A percentile compares a stretch with the other conserved stretches of the same genome.
These are phyloP conservation scores for Colletotrichum orchidophilum DNA, from an alignment of 2,329 filamentous ascomycete genomes.

Conservation along the genomic window DNA sequence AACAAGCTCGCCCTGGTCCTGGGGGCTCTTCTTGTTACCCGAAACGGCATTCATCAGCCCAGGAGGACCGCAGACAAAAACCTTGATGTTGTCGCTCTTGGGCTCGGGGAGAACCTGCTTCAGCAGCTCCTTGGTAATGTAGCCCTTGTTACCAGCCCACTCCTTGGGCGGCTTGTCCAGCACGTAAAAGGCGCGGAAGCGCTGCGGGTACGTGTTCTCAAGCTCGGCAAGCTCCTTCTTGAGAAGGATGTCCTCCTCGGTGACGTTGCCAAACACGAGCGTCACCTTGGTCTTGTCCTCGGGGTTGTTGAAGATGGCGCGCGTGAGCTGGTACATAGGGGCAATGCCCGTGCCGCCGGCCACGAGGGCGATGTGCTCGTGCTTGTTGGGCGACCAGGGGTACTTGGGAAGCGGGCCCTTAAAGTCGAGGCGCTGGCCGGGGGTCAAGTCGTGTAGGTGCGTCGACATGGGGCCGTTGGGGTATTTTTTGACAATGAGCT, in stretches of 20 bases:
- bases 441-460: conserved; percentile 84
- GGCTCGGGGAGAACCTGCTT: conserved; percentile 96
- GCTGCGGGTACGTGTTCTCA: conserved; percentile 94
- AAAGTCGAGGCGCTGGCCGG: conserved; percentile 85
- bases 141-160: conserved; percentile 82
- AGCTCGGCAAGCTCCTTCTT: conserved; percentile 85
- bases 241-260: conserved; percentile 90
- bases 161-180: conserved; percentile 84
- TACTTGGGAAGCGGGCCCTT: conserved; percentile 98
- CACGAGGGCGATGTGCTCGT: conserved; percentile 85
- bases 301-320: conserved; percentile 94
- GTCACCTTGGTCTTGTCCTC: conserved; percentile 98
- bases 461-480: conserved; percentile 90
- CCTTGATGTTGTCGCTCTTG: conserved; percentile 90
- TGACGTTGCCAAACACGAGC: conserved; percentile 90
- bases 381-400: conserved; percentile 89
- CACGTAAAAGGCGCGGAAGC: conserved; percentile 95
- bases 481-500: conserved; percentile 93
- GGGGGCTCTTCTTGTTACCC: conserved; percentile 88
- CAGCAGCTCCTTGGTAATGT: conserved; percentile 88
- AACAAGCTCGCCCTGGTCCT: conserved; percentile 89
- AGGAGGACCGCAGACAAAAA: conserved; percentile 95
- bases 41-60: conserved; percentile 93
- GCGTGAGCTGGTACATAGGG: conserved; percentile 95
- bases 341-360: conserved; percentile 98